These are phyloP conservation scores for Ilex asprella DNA, from an alignment of 257 asterid species.

Conservation along the genomic window DNA sequence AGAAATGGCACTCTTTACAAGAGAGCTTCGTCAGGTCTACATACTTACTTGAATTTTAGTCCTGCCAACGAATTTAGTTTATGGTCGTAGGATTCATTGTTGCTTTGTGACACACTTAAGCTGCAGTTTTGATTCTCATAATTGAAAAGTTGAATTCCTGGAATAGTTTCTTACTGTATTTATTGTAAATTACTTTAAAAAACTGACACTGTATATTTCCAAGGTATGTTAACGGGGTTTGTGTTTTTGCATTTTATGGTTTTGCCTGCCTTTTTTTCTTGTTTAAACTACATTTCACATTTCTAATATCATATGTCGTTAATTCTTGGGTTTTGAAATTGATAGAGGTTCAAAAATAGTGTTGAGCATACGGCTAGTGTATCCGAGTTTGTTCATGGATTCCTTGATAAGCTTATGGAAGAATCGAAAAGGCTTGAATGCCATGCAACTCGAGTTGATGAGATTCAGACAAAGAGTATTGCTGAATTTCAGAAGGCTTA, in stretches of 20 bases:
- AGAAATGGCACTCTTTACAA: conserved; percentile 60
- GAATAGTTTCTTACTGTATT: too few species aligned
- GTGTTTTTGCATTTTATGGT: conserved; percentile 3
- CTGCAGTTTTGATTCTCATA: too few species aligned
- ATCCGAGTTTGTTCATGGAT: not conserved
- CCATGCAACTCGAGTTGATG: conserved; percentile 16
- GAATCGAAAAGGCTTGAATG: not conserved
- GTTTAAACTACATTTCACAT: not conserved
- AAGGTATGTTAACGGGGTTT: not conserved
- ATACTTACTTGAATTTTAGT: not conserved
- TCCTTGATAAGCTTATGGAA: conserved; percentile 1
- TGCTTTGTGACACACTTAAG: too few species aligned
- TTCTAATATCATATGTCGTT: not conserved
- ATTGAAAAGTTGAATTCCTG: too few species aligned
- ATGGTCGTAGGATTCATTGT: too few species aligned
- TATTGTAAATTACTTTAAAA: too few species aligned
- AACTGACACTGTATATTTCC: not conserved
- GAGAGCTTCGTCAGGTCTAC: conserved; percentile 81
- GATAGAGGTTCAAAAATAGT: conserved; percentile 24
- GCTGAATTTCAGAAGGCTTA: conserved; percentile 60
- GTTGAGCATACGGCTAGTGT: not conserved
- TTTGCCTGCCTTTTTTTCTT: not conserved
- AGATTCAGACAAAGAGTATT: conserved; percentile 44
- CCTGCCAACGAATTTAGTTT: too few species aligned
- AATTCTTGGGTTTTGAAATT: conserved; percentile 7